Conservation (phyloP, 306 rosid species). For the Begonia loranthoides region DNA sequence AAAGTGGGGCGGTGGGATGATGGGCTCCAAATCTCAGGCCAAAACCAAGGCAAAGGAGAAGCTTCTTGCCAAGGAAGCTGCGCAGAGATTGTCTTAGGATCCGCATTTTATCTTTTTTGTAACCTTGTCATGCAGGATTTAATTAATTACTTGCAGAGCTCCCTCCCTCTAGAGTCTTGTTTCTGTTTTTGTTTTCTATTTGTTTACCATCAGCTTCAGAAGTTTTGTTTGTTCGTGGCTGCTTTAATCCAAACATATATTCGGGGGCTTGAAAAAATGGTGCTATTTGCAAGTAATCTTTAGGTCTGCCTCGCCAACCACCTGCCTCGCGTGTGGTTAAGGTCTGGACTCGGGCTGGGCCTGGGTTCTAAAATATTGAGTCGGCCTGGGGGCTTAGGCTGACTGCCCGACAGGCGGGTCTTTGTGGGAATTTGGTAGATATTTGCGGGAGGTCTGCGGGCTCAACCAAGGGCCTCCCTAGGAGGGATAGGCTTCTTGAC, state of each 20-base stretch:
- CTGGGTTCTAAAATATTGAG: no score
- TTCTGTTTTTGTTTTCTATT: background rate
- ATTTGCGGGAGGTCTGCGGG: no score
- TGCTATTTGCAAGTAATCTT: no score
- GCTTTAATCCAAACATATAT: background rate
- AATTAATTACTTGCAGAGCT: background rate
- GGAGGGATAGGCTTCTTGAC: no score
- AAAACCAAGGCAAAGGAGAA: conserved; percentile 63
- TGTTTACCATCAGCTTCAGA: background rate
- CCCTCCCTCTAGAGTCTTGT: background rate
- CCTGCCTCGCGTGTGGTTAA: no score
- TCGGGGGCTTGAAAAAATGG: background rate
- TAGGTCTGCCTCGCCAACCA: no score
- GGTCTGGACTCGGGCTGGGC: no score
- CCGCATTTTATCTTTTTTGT: background rate
- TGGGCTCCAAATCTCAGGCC: conserved; percentile 89
- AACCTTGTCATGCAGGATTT: background rate
- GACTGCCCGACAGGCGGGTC: no score
- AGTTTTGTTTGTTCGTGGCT: conserved; percentile 5
- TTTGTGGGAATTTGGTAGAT: no score
- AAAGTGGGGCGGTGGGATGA: conserved; percentile 83
- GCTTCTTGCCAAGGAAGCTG: conserved; percentile 67
- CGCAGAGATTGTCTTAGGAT: conserved; percentile 45
- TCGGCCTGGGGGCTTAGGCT: no score
- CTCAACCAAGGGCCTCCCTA: no score